Evolutionary conservation across 2,329 filamentous ascomycete genomes (phyloP).

Genomic region (Fusarium sublunatum): DNA sequence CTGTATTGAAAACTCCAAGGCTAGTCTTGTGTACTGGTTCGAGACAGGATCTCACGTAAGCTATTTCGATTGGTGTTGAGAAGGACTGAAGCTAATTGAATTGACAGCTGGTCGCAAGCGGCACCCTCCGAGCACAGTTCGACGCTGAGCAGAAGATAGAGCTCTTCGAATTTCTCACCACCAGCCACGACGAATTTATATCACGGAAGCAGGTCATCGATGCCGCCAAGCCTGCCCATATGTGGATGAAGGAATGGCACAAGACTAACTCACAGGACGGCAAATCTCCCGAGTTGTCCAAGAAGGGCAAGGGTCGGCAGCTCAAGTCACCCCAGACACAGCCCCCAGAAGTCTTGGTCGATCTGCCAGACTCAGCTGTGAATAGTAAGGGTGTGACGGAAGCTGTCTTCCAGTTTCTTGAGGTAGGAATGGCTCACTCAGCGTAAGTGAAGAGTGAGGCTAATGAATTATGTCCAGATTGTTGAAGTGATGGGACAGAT

Average conservation of each 20-base stretch:
- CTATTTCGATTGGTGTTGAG: not conserved
- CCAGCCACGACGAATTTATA: constrained; percentile 83
- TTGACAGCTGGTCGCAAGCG: constrained; percentile 78
- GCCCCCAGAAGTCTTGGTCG: constrained; percentile 67
- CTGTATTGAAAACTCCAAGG: constrained; percentile 79
- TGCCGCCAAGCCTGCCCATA: constrained; percentile 69
- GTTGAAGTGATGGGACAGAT: constrained; percentile 75
- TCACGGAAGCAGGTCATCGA: constrained; percentile 74
- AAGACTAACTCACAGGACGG: constrained; percentile 67
- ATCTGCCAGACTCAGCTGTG: constrained; percentile 68
- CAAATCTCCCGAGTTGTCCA: constrained; percentile 75
- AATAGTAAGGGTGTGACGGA: constrained; percentile 71
- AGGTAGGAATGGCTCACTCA: constrained; percentile 58
- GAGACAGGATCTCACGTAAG: constrained; percentile 83
- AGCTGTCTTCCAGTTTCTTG: constrained; percentile 72
- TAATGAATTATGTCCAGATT: constrained; percentile 57
- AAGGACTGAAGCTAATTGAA: constrained; percentile 42
- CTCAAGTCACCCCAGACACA: constrained; percentile 69
- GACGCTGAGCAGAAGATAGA: constrained; percentile 84
- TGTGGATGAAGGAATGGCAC: constrained; percentile 74
- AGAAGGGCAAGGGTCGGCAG: constrained; percentile 69
- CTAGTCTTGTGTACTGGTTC: constrained; percentile 91
- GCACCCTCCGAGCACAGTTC: constrained; percentile 81
- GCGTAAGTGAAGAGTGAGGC: constrained; percentile 36
- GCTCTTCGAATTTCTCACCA: constrained; percentile 82